Conservation (phyloP, 2,329 filamentous ascomycete genomes). For the Leptographium wingfieldii region DNA sequence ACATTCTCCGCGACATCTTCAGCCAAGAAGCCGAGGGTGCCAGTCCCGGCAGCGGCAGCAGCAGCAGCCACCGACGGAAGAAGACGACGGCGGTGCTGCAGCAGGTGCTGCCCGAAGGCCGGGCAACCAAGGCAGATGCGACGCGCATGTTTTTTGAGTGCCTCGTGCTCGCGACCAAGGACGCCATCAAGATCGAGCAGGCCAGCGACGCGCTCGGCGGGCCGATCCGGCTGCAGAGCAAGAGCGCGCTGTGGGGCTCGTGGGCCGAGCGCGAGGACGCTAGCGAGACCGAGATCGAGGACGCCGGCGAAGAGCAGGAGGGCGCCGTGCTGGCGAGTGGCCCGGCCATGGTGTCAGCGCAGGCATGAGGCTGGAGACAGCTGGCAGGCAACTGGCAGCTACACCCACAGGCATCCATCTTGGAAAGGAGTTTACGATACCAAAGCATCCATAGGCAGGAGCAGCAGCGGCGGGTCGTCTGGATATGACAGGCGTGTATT, state of each 20-base stretch:
- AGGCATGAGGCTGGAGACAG: not conserved
- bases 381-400: no score
- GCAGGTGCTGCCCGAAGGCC: constrained; percentile 70
- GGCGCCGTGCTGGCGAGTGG: not conserved
- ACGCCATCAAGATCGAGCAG: constrained; percentile 95
- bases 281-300: constrained; percentile 40
- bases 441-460: not conserved
- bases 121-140: constrained; percentile 75
- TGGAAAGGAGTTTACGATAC: not conserved
- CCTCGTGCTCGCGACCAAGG: constrained; percentile 89
- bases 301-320: not conserved
- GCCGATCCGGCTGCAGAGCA: constrained; percentile 72
- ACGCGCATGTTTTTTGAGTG: constrained; percentile 99
- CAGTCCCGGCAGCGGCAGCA: constrained; percentile 20
- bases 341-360: not conserved
- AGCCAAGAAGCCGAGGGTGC: constrained; percentile 58
- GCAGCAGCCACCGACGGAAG: not conserved
- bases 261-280: constrained; percentile 79
- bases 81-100: constrained; percentile 69
- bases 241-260: constrained; percentile 90
- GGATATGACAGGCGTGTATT: not conserved
- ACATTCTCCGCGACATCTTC: constrained; percentile 82
- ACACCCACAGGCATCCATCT: no score
- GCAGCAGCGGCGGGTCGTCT: not conserved
- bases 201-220: constrained; percentile 58